Conservation (phyloP, 1,284 basidiomycete genomes). For the Ustilago trichophora region DNA sequence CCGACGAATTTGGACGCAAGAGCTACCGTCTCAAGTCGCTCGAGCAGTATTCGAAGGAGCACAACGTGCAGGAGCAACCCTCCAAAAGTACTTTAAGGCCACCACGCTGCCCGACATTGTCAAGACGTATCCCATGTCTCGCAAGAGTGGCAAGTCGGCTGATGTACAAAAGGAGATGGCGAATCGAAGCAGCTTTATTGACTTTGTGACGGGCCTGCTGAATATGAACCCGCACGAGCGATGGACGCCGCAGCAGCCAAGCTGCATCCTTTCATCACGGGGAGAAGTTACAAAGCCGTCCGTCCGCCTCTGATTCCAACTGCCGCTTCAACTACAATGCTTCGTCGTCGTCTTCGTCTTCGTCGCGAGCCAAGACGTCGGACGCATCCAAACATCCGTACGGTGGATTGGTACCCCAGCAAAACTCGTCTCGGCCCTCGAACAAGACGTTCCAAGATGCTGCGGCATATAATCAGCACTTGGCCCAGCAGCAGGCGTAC, state of each 20-base stretch:
- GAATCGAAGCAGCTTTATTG: slow-evolving; percentile 91
- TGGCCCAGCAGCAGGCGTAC: slow-evolving; percentile 91
- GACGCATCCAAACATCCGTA: slow-evolving; percentile 81
- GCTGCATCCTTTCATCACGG: slow-evolving; percentile 96
- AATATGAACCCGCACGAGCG: slow-evolving; percentile 92
- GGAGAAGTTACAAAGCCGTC: slow-evolving; percentile 79
- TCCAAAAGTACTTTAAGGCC: slow-evolving; percentile 98
- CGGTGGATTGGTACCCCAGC: slow-evolving; percentile 77
- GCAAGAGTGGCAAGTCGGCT: slow-evolving; percentile 78
- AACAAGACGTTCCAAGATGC: slow-evolving; percentile 86
- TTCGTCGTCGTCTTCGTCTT: slow-evolving; percentile 6
- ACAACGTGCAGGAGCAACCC: slow-evolving; percentile 92
- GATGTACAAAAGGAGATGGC: slow-evolving; percentile 96
- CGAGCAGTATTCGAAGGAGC: slow-evolving; percentile 94
- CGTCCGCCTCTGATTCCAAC: slow-evolving; percentile 58
- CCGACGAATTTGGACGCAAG: slow-evolving; percentile 85
- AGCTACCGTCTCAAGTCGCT: slow-evolving; percentile 87
- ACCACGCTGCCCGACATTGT: slow-evolving; percentile 93
- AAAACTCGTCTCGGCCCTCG: slow-evolving; percentile 74
- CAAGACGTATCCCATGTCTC: slow-evolving; percentile 89
- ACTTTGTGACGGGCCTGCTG: slow-evolving; percentile 93
- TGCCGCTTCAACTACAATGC: slow-evolving; percentile 4
- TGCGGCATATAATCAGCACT: slow-evolving; percentile 90
- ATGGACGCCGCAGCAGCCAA: slow-evolving; percentile 98
- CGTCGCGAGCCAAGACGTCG: slow-evolving; percentile 25